These are phyloP conservation scores for Pseudotulostoma volvatum DNA, from an alignment of 495 filamentous ascomycete species.

Conservation along the genomic window DNA sequence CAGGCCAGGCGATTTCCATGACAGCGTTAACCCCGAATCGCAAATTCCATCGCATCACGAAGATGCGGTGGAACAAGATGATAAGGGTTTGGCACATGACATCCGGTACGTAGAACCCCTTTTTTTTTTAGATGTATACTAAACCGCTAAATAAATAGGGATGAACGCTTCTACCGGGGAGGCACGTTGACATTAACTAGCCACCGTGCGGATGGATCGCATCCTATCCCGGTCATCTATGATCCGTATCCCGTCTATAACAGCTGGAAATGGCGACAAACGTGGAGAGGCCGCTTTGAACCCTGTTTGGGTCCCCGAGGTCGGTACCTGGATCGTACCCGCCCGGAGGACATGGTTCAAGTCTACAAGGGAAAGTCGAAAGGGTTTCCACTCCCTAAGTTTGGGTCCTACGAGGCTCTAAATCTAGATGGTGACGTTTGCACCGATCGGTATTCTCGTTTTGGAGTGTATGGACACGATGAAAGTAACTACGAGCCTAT, in stretches of 20 bases:
- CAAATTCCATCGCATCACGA: too few species aligned
- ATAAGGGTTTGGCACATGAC: too few species aligned
- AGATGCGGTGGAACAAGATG: too few species aligned
- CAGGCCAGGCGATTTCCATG: too few species aligned
- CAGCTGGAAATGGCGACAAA: constrained; percentile 22
- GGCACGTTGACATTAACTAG: constrained; percentile 15
- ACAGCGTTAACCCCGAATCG: too few species aligned
- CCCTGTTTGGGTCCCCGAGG: constrained; percentile 34
- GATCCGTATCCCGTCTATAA: constrained; percentile 37
- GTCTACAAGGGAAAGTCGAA: constrained; percentile 24
- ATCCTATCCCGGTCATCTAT: constrained; percentile 21
- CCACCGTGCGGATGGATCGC: constrained; percentile 1
- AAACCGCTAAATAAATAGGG: too few species aligned
- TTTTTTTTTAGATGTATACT: too few species aligned
- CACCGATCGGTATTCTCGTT: constrained; percentile 38
- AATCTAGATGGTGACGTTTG: constrained; percentile 31
- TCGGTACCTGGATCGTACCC: constrained; percentile 24
- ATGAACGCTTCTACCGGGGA: constrained; percentile 13
- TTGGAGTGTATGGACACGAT: constrained; percentile 27
- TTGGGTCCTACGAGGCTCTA: constrained; percentile 33
- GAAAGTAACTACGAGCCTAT: constrained; percentile 10
- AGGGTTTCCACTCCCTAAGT: constrained; percentile 24
- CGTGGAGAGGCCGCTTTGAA: constrained; percentile 23
- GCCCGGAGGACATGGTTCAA: constrained; percentile 27
- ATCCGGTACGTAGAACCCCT: too few species aligned